Evolutionary conservation across 2,329 filamentous ascomycete species (phyloP).

Genomic region (Fusarium abutilonis): DNA sequence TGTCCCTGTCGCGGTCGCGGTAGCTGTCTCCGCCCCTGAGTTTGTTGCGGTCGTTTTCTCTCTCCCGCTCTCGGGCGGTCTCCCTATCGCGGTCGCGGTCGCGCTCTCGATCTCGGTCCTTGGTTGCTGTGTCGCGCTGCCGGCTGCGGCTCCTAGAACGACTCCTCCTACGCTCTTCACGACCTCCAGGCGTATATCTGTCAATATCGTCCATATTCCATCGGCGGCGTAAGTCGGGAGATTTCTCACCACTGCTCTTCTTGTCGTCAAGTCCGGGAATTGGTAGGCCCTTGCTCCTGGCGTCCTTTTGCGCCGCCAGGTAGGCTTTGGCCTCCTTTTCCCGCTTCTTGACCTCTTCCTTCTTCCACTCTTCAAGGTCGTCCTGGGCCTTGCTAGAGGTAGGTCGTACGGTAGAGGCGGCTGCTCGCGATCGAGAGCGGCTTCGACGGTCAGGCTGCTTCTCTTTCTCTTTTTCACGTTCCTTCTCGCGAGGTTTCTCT

Average conservation of each 20-base stretch:
- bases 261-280: conserved; percentile 67
- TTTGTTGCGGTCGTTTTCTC: conserved; percentile 43
- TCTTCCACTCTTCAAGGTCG: conserved; percentile 67
- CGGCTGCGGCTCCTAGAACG: conserved; percentile 51
- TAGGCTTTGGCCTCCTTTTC: conserved; percentile 73
- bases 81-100: conserved; percentile 27
- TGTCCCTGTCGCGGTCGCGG: conserved; percentile 32
- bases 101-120: conserved; percentile 50
- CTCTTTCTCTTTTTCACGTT: conserved; percentile 28
- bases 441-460: conserved; percentile 53
- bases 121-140: conserved; percentile 46
- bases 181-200: conserved; percentile 58
- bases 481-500: conserved; percentile 37
- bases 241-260: conserved; percentile 58
- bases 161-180: conserved; percentile 53
- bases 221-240: conserved; percentile 51
- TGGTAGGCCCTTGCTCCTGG: conserved; percentile 66
- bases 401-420: conserved; percentile 51
- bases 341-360: conserved; percentile 68
- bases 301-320: conserved; percentile 69
- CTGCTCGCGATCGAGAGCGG: conserved; percentile 56
- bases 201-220: conserved; percentile 50
- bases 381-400: conserved; percentile 57
- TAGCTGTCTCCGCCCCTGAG: conserved; percentile 38
- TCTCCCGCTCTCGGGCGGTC: conserved; percentile 43